phyloP scores from a whole-genome alignment of 176 grass and related monocot genomes.

The Echinochloa phyllopogon region DNA sequence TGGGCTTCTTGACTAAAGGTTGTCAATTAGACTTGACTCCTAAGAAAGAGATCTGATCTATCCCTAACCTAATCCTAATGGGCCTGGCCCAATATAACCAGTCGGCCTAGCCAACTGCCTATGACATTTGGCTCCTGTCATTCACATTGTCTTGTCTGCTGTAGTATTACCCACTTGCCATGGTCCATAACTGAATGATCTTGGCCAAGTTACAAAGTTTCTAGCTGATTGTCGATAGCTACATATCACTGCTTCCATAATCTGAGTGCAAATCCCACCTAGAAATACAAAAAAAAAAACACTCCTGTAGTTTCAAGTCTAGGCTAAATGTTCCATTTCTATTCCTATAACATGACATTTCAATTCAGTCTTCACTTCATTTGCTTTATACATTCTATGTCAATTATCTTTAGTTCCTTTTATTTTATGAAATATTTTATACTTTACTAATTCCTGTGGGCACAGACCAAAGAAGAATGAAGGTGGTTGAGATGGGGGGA shows the following conservation, averaged over 20 bases:
- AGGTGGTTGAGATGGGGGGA: slow-evolving; percentile 87
- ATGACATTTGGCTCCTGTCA: background rate
- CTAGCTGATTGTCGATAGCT: slow-evolving; percentile 12
- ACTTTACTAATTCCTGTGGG: slow-evolving; percentile 10
- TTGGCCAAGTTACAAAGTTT: background rate
- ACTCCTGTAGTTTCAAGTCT: background rate
- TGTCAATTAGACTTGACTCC: slow-evolving; percentile 29
- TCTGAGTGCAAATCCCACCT: background rate
- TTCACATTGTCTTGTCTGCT: background rate
- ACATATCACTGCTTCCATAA: background rate
- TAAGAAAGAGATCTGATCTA: no score
- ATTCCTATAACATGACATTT: background rate
- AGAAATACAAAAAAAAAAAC: slow-evolving; percentile 6
- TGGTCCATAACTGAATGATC: background rate
- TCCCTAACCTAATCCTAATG: no score
- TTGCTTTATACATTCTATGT: background rate
- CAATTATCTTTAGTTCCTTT: background rate
- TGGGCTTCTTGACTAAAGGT: slow-evolving; percentile 8
- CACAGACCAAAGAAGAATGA: slow-evolving; percentile 92
- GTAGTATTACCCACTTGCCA: background rate
- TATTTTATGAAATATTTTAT: slow-evolving; percentile 10
- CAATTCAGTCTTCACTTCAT: slow-evolving; percentile 27
- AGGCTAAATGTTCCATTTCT: background rate
- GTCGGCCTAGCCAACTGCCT: no score
- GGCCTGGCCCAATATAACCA: no score